These are phyloP conservation scores for Turritis glabra DNA, from an alignment of 345 rosid species.

Conservation along the genomic window DNA sequence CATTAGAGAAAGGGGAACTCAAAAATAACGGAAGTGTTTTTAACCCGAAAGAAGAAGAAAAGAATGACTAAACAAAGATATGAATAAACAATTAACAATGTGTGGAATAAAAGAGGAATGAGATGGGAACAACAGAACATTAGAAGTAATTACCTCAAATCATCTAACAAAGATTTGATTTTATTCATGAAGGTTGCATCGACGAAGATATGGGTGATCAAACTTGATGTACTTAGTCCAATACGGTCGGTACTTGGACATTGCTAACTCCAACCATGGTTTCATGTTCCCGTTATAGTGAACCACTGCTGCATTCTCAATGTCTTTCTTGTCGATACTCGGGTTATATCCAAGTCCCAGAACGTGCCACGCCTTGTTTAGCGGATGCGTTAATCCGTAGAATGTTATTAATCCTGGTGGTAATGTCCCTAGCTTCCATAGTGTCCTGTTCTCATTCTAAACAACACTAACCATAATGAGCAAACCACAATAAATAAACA, in stretches of 20 bases:
- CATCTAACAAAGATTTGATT: constrained; percentile 20
- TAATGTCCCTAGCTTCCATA: constrained; percentile 99
- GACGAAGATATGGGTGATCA: constrained; percentile 82
- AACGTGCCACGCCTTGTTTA: constrained; percentile 96
- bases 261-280: constrained; percentile 98
- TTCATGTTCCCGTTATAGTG: constrained; percentile 99
- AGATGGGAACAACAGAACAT: not conserved
- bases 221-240: constrained; percentile 93
- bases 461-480: constrained; percentile 17
- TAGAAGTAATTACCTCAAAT: constrained; percentile 31
- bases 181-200: constrained; percentile 77
- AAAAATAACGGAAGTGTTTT: constrained; percentile 20
- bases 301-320: constrained; percentile 86
- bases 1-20: not conserved
- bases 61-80: constrained; percentile 39
- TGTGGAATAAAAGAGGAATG: constrained; percentile 26
- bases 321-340: constrained; percentile 72
- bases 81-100: constrained; percentile 40
- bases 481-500: not conserved
- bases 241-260: constrained; percentile 85
- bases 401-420: constrained; percentile 98
- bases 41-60: not conserved
- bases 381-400: constrained; percentile 80
- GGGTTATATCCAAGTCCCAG: constrained; percentile 98
- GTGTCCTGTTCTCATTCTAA: constrained; percentile 91